Base-by-base conservation (phyloP, 2,329 filamentous ascomycete genomes). In the Kalmusia sp. region DNA sequence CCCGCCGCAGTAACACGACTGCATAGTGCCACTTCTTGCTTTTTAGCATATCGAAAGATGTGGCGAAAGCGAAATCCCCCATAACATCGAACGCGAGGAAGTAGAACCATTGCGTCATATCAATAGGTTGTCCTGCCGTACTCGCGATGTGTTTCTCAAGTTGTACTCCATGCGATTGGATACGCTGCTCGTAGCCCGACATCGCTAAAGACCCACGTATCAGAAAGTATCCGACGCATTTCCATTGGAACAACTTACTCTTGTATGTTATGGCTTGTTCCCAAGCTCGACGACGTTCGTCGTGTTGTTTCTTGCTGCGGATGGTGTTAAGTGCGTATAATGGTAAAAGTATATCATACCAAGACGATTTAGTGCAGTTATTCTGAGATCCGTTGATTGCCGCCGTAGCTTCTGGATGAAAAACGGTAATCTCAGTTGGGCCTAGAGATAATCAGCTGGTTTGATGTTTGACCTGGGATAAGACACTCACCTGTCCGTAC, bases 41-140 rank as follows among this genome's bases (percentile, higher is more conserved):
- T 31, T 49, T 15, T 25, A 76, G 57, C 67, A 72, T 69, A 34
- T 59, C 53, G 54, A 76, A 72, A 21, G 70, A 55, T 49, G 72
- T 67, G 6, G 67, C 68, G 46, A 75, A 72, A 21, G 63, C 65
- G 7, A 76, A 59, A 31, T 76, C 74, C 9, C 74, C 75, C 70
- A 80, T 79, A 27, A 80, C 68, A 49, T 80, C 78, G 55, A 79
- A 74, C 21, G 69, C 65, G 40, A 79, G 62, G 57, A 67, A 74
- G 47, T 69, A 50, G 14, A 55, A 54, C 51, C 48, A 53, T 24
- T 45, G 24, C 1, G 52, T 44, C 9, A 54, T 48, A 25, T 62
- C 28, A 17, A 39, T 12, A 19, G 22, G 33, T 4, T 27, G 9
- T 19, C 22, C 15, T 14, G 24, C n/a, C 4, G 35, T 22, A 24